phyloP scores from a whole-genome alignment of 768 basidiomycete genomes.

The Flagelloscypha sp. region DNA sequence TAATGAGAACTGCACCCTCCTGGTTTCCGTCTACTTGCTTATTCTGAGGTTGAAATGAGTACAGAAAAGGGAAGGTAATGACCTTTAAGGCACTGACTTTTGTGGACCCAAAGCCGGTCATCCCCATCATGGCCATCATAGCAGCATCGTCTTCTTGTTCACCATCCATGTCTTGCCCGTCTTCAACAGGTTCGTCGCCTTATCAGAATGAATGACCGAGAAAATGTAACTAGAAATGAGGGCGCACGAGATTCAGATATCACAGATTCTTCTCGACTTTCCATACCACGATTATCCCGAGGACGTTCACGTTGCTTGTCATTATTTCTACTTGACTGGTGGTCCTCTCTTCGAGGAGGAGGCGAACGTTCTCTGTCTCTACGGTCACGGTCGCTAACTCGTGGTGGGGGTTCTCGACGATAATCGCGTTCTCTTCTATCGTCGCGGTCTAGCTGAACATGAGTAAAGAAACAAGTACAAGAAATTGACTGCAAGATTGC shows the following conservation, averaged over 20 bases:
- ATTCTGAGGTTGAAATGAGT: constrained; percentile 36
- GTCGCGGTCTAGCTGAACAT: too few relatives aligned
- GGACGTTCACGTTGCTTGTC: constrained; percentile 20
- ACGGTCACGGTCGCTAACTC: constrained; percentile 14
- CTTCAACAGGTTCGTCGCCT: constrained; percentile 44
- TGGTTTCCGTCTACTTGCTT: constrained; percentile 80
- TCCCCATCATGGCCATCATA: constrained; percentile 89
- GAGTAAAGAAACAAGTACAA: too few relatives aligned
- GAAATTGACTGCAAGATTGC: constrained; percentile 43
- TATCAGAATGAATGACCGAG: too few relatives aligned
- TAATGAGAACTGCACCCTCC: constrained; percentile 55
- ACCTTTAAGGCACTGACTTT: constrained; percentile 59
- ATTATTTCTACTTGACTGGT: constrained; percentile 28
- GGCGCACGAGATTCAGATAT: too few relatives aligned
- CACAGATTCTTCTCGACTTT: too few relatives aligned
- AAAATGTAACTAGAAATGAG: too few relatives aligned
- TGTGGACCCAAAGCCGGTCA: constrained; percentile 80
- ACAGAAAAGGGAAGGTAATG: constrained; percentile 1
- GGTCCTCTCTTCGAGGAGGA: too few relatives aligned
- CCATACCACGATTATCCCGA: constrained; percentile 15
- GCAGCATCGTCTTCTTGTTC: constrained; percentile 65
- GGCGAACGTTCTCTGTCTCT: constrained; percentile 32
- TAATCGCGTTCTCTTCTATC: constrained; percentile 6
- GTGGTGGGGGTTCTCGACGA: too few relatives aligned
- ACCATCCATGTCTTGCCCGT: constrained; percentile 39